Base-by-base conservation (phyloP, 805 yeast genomes). In the Blastobotrys robertii region DNA sequence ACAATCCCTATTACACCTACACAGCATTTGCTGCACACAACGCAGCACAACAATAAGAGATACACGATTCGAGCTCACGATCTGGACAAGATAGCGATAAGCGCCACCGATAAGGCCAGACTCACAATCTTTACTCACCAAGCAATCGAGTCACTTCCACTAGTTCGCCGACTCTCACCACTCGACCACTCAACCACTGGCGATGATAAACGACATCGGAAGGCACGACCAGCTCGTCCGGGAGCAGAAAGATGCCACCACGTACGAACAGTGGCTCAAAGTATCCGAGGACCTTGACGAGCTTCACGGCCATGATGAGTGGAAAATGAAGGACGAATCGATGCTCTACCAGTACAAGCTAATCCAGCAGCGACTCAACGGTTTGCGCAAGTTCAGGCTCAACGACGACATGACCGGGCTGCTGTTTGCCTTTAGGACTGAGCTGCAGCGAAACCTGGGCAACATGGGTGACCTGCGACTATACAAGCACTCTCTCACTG, bases 391-490 rank as follows among this genome's bases (percentile, higher is more conserved):
- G 2, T 84, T 88, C 0, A 68, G 97, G 30, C 34, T 58, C 12
- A 55, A 64, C 11, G 69, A 73, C 22, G 84, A 92, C 55, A 74
- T 73, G 51, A 66, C 74, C 44, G 68, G 72, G 35, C 61, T 90
- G 30, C 60, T 90, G 10, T 86, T 84, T 53, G 64, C 84, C 10
- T 77, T 92, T 2, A 64, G 97, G 46, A 90, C 96, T 0, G 77
- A 83, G 16, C 83, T 95, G 84, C 73, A 76, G 2, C 68, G 98
- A 49, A 84, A 87, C 55, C 61, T 86, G 42, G 97, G 94, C 1
- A 83, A 85, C 51, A 84, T 87, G 69, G 94, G 94, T 1, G 82
- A 87, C 59, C 74, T 79, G 13, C 75, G 78, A 51, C 66, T 92
- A 11, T 92, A 84, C 60, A 66, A 81, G 35, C 84, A 83, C 57